These are phyloP conservation scores for Fraxinus excelsior DNA, from an alignment of 257 asterid genomes.

Conservation along the genomic window DNA sequence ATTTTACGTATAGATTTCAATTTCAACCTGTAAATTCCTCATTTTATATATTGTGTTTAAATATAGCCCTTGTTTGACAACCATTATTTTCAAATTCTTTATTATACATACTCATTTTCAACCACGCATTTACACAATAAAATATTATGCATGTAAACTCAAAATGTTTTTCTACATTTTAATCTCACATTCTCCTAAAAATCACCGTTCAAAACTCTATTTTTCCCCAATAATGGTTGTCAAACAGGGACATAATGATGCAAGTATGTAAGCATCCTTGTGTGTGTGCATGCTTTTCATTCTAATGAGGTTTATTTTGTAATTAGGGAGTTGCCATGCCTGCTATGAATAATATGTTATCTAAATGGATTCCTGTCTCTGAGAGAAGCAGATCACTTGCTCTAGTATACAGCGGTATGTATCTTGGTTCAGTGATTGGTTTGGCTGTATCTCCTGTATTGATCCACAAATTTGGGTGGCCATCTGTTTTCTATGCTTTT, in stretches of 20 bases:
- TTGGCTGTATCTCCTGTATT: slow-evolving; percentile 80
- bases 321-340: slow-evolving; percentile 87
- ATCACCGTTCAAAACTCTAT: too few relatives aligned
- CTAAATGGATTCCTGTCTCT: slow-evolving; percentile 96
- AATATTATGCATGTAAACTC: too few relatives aligned
- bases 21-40: neutral
- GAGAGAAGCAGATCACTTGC: slow-evolving; percentile 99
- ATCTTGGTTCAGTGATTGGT: slow-evolving; percentile 97
- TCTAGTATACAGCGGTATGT: slow-evolving; percentile 97
- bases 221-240: too few relatives aligned
- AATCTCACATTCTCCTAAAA: too few relatives aligned
- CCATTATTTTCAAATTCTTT: too few relatives aligned
- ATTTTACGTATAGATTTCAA: neutral
- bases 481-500: slow-evolving; percentile 90
- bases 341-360: slow-evolving; percentile 89
- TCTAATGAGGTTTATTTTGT: slow-evolving; percentile 9
- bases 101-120: too few relatives aligned
- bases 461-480: slow-evolving; percentile 90
- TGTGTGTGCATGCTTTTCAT: neutral
- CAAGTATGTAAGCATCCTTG: neutral
- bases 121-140: too few relatives aligned
- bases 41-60: neutral
- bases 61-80: neutral
- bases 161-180: too few relatives aligned
- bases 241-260: neutral